phyloP scores from a whole-genome alignment of 805 yeast species.

The Metschnikowia orientalis region DNA sequence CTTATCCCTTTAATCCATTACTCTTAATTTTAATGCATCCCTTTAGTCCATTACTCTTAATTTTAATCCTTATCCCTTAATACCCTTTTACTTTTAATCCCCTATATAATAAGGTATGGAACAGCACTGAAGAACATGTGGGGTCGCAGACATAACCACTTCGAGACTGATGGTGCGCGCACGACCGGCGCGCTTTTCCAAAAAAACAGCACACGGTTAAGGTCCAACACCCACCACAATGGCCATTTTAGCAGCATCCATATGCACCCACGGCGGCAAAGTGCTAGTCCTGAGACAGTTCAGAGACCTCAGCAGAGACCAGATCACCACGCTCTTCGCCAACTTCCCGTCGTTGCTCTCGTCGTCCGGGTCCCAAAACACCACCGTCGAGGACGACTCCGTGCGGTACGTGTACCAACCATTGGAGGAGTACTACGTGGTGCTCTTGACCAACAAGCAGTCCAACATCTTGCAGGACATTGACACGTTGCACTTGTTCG shows the following conservation, averaged over 20 bases:
- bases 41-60: too few species aligned
- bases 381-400: constrained; percentile 87
- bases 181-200: constrained; percentile 7
- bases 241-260: constrained; percentile 91
- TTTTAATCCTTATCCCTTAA: too few species aligned
- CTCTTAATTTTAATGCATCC: too few species aligned
- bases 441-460: constrained; percentile 83
- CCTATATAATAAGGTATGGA: too few species aligned
- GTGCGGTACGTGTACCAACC: constrained; percentile 96
- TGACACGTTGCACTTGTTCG: constrained; percentile 81
- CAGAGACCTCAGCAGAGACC: constrained; percentile 74
- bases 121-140: neutral
- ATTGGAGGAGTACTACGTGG: constrained; percentile 86
- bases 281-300: constrained; percentile 91
- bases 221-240: constrained; percentile 22
- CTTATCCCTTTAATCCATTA: too few species aligned
- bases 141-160: neutral
- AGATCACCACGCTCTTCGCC: constrained; percentile 80
- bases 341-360: constrained; percentile 78
- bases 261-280: constrained; percentile 90
- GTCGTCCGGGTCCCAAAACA: constrained; percentile 72
- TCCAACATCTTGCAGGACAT: constrained; percentile 93
- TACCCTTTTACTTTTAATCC: too few species aligned
- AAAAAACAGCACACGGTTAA: constrained; percentile 3
- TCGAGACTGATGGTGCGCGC: constrained; percentile 7